phyloP scores from a whole-genome alignment of 805 yeast genomes.

The Candida germanica region DNA sequence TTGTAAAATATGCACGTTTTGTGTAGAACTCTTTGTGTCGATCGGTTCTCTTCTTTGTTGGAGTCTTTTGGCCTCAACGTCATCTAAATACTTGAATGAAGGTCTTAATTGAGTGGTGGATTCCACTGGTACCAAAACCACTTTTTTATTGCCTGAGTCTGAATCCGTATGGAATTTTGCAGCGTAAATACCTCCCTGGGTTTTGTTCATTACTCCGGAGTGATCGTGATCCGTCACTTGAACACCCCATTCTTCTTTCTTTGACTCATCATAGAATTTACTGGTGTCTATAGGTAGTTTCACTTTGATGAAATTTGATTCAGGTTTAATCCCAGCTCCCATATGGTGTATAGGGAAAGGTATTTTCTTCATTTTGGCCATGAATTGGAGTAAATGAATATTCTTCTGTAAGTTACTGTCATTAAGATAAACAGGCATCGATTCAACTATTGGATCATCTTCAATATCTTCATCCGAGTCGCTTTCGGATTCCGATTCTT shows the following conservation, averaged over 20 bases:
- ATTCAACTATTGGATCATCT: constrained; percentile 39
- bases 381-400: constrained; percentile 43
- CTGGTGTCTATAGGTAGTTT: constrained; percentile 71
- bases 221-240: constrained; percentile 58
- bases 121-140: constrained; percentile 64
- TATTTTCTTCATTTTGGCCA: constrained; percentile 48
- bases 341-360: constrained; percentile 26
- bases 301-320: constrained; percentile 65
- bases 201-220: constrained; percentile 63
- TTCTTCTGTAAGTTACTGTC: constrained; percentile 21
- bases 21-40: constrained; percentile 24
- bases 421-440: constrained; percentile 35
- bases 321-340: constrained; percentile 53
- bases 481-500: constrained; percentile 2
- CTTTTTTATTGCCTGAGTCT: constrained; percentile 26
- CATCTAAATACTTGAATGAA: constrained; percentile 74
- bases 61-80: constrained; percentile 44
- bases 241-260: constrained; percentile 62
- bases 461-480: constrained; percentile 11
- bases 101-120: constrained; percentile 79
- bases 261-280: constrained; percentile 63
- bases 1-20: constrained; percentile 40
- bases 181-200: constrained; percentile 46
- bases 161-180: constrained; percentile 22
- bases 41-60: constrained; percentile 28